Conservation (phyloP, 2,329 filamentous ascomycete species). For the Trichoderma atrobrunneum region DNA sequence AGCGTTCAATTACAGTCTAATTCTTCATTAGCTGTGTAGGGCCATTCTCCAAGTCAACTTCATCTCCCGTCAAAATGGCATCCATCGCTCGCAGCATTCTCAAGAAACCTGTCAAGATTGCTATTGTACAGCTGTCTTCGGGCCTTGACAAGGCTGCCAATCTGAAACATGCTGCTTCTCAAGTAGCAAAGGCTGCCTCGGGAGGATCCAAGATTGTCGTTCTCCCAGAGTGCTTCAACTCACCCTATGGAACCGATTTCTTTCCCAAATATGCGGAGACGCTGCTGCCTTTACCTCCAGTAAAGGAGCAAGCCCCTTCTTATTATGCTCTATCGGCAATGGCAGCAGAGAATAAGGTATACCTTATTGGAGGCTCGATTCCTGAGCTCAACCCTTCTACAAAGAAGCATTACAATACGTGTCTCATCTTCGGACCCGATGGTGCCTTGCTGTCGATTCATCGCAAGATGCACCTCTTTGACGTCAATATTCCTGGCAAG, state of each 20-base stretch:
- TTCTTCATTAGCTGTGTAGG: neutral
- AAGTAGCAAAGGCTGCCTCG: conserved; percentile 76
- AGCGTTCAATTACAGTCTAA: neutral
- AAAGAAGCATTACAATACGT: conserved; percentile 83
- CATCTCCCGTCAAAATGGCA: neutral
- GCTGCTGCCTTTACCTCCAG: conserved; percentile 71
- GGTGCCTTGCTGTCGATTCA: conserved; percentile 78
- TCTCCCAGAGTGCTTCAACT: conserved; percentile 98
- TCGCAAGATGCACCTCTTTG: conserved; percentile 93
- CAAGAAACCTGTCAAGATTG: conserved; percentile 74
- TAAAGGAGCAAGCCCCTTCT: conserved; percentile 68
- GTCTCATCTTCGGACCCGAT: conserved; percentile 73
- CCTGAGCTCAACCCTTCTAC: conserved; percentile 67
- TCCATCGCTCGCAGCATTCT: conserved; percentile 39
- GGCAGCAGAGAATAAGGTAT: conserved; percentile 74
- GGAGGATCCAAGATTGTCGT: conserved; percentile 82
- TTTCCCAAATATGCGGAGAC: conserved; percentile 92
- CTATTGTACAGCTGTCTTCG: conserved; percentile 76
- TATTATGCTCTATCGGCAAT: conserved; percentile 81
- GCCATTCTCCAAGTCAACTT: neutral
- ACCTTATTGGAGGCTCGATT: conserved; percentile 87
- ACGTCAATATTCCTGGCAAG: conserved; percentile 94
- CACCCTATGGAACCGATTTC: conserved; percentile 85
- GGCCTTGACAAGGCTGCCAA: conserved; percentile 82
- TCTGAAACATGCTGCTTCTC: conserved; percentile 72